Evolutionary conservation across 441 rosid genomes (phyloP), one percentile per base, ranked within the genome.

Genomic region (Sinapis alba): DNA sequence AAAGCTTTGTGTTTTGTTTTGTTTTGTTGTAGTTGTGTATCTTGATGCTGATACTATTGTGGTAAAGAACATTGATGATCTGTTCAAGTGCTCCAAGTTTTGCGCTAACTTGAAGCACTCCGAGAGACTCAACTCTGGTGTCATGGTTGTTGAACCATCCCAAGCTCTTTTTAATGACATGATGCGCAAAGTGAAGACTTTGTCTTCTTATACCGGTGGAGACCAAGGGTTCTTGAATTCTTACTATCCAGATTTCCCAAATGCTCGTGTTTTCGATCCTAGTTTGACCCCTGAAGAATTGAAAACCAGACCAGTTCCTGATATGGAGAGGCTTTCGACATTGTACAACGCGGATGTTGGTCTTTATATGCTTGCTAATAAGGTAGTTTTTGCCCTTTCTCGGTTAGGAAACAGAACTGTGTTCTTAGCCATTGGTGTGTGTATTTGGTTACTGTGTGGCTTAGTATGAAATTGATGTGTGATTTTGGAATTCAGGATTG

Each of bases 31-130:
- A 95, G 98, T 95, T 84, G 90, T 93, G 51, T 95, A 90, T 83
- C 94, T 95, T 78, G 99, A 95, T 76, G 98, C 97, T 19, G 98
- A 93, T 86, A 95, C 99, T 62, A 90, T 93, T 81, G 97, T 95
- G 74, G 96, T 95, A 19, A 91, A 89, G 83, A 93, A 83, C 85
- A 93, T 95, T 69, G 98, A 95, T 59, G 95, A 87, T 81, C 84
- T 95, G 53, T 95, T 95, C 34, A 83, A 86, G 69, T 95, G 97
- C 68, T 65, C 79, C 1, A 95, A 93, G 76, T 95, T 95, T 68
- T 95, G 99, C 63, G 98, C 98, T 16, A 95, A 95, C 69, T 79
- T 95, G 84, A 95, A 95, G 90, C 99, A 93, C 69, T 95, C 97
- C 0, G 98, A 95, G 89, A 86, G 96, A 86, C 69, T 93, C 47